phyloP scores from a whole-genome alignment of 768 basidiomycete genomes.

The Tulasnella sp. region DNA sequence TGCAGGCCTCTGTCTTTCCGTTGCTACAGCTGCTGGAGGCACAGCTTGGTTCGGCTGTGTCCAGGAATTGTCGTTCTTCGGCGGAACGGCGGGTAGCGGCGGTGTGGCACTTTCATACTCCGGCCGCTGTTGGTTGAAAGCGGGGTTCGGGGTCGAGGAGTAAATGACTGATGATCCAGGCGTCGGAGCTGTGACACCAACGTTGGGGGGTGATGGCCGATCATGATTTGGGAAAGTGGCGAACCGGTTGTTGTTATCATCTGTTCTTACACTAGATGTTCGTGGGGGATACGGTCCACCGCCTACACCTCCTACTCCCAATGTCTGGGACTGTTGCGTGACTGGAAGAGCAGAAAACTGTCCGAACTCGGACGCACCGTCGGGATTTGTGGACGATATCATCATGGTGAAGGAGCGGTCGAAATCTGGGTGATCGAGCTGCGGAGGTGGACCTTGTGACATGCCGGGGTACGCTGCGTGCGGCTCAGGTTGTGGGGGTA shows the following conservation, averaged over 20 bases:
- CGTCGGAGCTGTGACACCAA: not conserved
- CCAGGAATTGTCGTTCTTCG: not conserved
- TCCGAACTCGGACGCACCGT: conserved; percentile 1
- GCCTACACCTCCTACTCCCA: not conserved
- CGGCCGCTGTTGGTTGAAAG: not conserved
- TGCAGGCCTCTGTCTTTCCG: not conserved
- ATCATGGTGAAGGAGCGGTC: not conserved
- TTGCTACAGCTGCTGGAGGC: not conserved
- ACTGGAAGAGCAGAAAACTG: not conserved
- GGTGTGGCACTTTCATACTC: not conserved
- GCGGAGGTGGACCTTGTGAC: not conserved
- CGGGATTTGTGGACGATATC: not conserved
- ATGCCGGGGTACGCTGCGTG: not conserved
- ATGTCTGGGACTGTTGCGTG: not conserved
- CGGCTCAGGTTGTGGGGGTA: not conserved
- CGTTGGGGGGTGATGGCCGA: not conserved
- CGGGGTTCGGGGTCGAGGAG: not conserved
- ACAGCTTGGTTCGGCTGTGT: not conserved
- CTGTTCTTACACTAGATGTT: not conserved
- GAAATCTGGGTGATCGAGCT: not conserved
- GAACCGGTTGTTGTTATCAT: not conserved
- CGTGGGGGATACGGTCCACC: not conserved
- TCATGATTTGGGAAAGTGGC: conserved; percentile 1
- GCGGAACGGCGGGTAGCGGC: conserved; percentile 5
- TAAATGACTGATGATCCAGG: not conserved